Evolutionary conservation across 2,329 filamentous ascomycete species (phyloP).

Genomic region (Drechslerella coelobrocha): DNA sequence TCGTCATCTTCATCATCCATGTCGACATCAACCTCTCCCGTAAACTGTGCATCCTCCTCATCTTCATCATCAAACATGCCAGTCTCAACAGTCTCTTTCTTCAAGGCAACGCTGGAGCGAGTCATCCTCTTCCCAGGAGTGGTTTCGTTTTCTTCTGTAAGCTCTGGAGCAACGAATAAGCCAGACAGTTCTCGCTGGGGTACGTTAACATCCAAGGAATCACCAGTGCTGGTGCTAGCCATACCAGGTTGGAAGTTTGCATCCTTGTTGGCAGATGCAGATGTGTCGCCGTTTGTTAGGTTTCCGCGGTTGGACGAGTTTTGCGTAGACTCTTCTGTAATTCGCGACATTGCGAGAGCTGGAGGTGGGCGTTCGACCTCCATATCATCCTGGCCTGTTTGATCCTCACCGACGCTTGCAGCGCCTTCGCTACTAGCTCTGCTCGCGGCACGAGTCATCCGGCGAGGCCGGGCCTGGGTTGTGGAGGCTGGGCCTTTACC

Average conservation of each 20-base stretch:
- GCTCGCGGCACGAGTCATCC: conserved; percentile 56
- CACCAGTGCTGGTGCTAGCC: conserved; percentile 36
- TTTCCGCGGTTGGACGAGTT: conserved; percentile 30
- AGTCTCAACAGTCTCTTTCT: conserved; percentile 65
- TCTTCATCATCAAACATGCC: conserved; percentile 57
- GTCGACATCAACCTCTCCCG: conserved; percentile 42
- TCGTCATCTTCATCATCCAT: conserved; percentile 57
- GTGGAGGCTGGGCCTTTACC: conserved; percentile 51
- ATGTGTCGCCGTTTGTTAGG: conserved; percentile 39
- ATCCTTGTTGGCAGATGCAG: conserved; percentile 20
- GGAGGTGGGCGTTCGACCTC: conserved; percentile 23
- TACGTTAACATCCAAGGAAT: conserved; percentile 29
- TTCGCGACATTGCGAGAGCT: conserved; percentile 43
- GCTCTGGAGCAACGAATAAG: conserved; percentile 35
- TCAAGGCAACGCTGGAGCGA: conserved; percentile 60
- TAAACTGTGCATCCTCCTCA: conserved; percentile 51
- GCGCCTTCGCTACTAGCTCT: conserved; percentile 58
- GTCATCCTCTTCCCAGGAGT: conserved; percentile 51
- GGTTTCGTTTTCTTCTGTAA: conserved; percentile 47
- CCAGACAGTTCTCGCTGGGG: conserved; percentile 23
- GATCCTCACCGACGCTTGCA: conserved; percentile 10
- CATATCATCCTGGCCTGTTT: conserved; percentile 17
- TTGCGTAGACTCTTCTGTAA: conserved; percentile 45
- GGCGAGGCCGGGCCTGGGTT: conserved; percentile 54
- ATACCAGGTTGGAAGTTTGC: conserved; percentile 44